phyloP scores from a whole-genome alignment of 2,329 filamentous ascomycete genomes.

The Exserohilum rostratum region DNA sequence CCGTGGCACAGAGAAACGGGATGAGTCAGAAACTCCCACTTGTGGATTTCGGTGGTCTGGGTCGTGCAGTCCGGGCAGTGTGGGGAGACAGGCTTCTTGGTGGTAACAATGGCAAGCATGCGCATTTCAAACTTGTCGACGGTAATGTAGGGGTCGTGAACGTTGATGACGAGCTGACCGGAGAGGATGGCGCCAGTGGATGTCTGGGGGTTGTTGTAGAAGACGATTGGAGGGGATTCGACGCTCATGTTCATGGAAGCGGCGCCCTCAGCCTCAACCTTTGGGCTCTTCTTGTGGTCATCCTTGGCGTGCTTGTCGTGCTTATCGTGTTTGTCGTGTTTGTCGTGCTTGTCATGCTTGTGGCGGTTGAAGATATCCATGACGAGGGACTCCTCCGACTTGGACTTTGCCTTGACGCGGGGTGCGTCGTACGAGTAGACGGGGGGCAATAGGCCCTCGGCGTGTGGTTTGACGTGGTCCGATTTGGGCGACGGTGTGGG shows the following conservation, averaged over 20 bases:
- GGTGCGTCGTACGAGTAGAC: constrained; percentile 45
- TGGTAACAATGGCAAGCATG: constrained; percentile 72
- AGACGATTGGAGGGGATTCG: constrained; percentile 85
- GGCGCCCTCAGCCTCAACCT: constrained; percentile 48
- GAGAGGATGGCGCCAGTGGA: constrained; percentile 87
- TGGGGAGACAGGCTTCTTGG: constrained; percentile 79
- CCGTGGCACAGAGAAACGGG: constrained; percentile 53
- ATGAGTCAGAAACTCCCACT: constrained; percentile 71
- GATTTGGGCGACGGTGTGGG: constrained; percentile 41
- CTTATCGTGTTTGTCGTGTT: constrained; percentile 43
- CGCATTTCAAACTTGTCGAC: constrained; percentile 75
- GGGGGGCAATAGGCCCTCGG: constrained; percentile 39
- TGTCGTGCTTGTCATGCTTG: constrained; percentile 38
- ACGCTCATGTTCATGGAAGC: constrained; percentile 67
- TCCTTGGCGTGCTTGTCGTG: constrained; percentile 23
- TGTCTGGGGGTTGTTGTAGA: constrained; percentile 75
- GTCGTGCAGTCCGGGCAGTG: constrained; percentile 80
- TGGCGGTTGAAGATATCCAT: constrained; percentile 51
- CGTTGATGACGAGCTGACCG: constrained; percentile 76
- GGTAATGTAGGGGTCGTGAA: constrained; percentile 68
- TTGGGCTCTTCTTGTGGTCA: constrained; percentile 43
- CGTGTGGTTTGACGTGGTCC: constrained; percentile 30
- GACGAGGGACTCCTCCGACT: constrained; percentile 44
- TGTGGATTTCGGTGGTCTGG: constrained; percentile 74
- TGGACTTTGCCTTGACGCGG: constrained; percentile 29